Conservation (phyloP, 2,329 filamentous ascomycete species). For the Chaetomium olivaceum region DNA sequence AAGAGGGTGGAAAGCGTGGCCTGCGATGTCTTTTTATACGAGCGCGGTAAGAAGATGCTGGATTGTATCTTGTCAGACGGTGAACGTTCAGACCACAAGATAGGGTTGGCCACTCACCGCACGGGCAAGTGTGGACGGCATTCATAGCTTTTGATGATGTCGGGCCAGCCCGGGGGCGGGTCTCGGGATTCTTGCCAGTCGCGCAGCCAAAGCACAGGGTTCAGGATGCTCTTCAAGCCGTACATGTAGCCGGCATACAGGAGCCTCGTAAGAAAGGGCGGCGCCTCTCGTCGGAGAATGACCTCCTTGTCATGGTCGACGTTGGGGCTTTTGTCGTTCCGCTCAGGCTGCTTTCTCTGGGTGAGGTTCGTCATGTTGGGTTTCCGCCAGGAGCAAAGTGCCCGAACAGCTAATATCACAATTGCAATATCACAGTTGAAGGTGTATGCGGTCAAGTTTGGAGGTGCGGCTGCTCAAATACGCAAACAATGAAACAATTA, state of each 20-base stretch:
- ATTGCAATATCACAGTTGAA: background rate
- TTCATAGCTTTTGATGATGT: slow-evolving; percentile 41
- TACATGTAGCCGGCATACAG: slow-evolving; percentile 33
- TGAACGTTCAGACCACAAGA: background rate
- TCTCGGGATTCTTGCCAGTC: slow-evolving; percentile 36
- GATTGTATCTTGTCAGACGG: background rate
- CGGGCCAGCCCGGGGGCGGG: slow-evolving; percentile 34
- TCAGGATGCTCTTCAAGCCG: slow-evolving; percentile 31
- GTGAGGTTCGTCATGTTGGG: background rate
- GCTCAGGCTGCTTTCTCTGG: background rate
- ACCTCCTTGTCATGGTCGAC: background rate
- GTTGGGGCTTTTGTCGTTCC: background rate
- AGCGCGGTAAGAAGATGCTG: slow-evolving; percentile 46
- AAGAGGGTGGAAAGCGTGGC: slow-evolving; percentile 46
- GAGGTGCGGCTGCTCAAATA: background rate
- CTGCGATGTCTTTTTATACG: slow-evolving; percentile 37
- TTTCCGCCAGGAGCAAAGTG: background rate
- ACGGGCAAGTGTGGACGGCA: slow-evolving; percentile 39
- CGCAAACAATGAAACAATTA: background rate
- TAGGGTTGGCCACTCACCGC: slow-evolving; percentile 35
- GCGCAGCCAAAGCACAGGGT: slow-evolving; percentile 29
- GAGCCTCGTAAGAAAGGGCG: slow-evolving; percentile 32
- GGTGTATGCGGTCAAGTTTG: background rate
- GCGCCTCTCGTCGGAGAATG: slow-evolving; percentile 18
- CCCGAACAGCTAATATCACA: background rate